Evolutionary conservation across 441 rosid genomes (phyloP).

Genomic region (Pelargonium cotyledonis): DNA sequence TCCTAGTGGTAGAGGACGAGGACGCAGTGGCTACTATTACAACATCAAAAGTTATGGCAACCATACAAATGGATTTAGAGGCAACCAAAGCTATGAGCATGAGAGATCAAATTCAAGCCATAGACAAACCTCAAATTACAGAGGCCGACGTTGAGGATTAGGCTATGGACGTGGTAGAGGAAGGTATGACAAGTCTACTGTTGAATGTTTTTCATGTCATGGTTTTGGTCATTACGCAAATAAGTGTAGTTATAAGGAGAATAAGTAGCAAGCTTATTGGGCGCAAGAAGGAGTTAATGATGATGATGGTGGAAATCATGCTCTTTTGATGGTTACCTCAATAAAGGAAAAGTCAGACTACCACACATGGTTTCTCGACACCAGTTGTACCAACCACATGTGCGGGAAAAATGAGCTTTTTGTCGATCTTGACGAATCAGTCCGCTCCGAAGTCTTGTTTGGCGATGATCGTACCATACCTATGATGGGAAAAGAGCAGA

Average conservation of each 20-base stretch:
- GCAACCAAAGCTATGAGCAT: not conserved
- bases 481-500: not conserved
- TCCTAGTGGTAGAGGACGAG: no score
- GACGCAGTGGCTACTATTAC: no score
- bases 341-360: no score
- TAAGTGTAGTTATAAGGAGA: no score
- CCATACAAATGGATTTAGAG: no score
- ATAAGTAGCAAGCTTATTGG: no score
- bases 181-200: conserved; percentile 9
- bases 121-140: not conserved
- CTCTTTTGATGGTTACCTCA: no score
- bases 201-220: not conserved
- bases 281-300: no score
- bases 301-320: no score
- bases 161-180: not conserved
- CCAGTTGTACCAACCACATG: not conserved
- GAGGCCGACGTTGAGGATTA: not conserved
- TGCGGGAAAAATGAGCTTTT: not conserved
- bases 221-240: not conserved
- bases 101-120: not conserved
- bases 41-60: no score
- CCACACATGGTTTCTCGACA: not conserved
- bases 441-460: not conserved
- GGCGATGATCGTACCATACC: not conserved
- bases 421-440: no score